These are phyloP conservation scores for Phytophthora podocarpi DNA, from an alignment of 352 stramenopile species.

Conservation along the genomic window DNA sequence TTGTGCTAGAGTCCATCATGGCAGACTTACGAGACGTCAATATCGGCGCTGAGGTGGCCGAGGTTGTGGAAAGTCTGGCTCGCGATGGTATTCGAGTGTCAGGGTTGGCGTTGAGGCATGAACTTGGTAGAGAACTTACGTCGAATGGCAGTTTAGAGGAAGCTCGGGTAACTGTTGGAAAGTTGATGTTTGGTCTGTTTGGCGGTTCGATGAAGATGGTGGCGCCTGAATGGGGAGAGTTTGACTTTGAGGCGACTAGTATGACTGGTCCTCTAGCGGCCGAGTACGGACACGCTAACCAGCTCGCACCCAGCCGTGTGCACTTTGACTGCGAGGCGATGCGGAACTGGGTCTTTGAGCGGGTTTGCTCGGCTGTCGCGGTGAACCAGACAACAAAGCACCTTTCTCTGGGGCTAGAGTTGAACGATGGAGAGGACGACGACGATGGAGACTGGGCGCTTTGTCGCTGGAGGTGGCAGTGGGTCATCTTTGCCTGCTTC, in stretches of 20 bases:
- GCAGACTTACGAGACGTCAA: conserved; percentile 17
- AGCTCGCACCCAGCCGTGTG: conserved; percentile 11
- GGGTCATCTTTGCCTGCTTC: conserved; percentile 34
- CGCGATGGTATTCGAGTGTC: conserved; percentile 24
- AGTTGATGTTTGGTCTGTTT: conserved; percentile 23
- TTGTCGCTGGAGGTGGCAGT: conserved; percentile 32
- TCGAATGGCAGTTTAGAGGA: conserved; percentile 13
- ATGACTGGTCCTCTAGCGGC: conserved; percentile 25
- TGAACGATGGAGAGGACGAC: conserved; percentile 12
- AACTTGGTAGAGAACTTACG: conserved; percentile 4
- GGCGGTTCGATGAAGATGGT: conserved; percentile 8
- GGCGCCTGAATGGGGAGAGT: conserved; percentile 1
- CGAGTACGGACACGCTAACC: conserved; percentile 16
- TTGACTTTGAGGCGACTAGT: conserved; percentile 18
- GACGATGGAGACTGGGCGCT: conserved; percentile 12
- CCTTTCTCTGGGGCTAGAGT: conserved; percentile 20
- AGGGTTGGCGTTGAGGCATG: conserved; percentile 20
- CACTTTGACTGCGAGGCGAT: conserved; percentile 34
- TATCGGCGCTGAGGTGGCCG: conserved; percentile 20
- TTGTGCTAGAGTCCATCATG: conserved; percentile 29
- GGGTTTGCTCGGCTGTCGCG: conserved; percentile 29
- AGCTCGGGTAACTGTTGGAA: conserved; percentile 18
- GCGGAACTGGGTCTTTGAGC: conserved; percentile 33
- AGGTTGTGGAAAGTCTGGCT: conserved; percentile 20
- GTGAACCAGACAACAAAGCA: conserved; percentile 30